A percentile compares a stretch with the other conserved stretches of the same genome.
phyloP scores from a whole-genome alignment of 257 asterid species.

The Plectranthus barbatus region DNA sequence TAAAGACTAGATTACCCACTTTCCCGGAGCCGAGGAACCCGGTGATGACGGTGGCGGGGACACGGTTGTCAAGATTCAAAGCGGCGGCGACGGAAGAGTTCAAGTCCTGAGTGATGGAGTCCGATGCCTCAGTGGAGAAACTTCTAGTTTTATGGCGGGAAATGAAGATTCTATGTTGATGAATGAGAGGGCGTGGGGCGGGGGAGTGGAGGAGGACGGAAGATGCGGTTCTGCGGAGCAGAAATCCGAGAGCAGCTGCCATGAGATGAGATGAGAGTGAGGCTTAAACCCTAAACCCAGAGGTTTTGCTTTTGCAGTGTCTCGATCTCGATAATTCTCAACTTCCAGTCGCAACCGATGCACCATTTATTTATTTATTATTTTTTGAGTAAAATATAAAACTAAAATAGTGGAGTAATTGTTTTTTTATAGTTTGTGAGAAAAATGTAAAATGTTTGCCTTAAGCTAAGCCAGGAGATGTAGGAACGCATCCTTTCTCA shows the following conservation, averaged over 20 bases:
- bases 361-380: too few relatives aligned
- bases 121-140: conserved; percentile 49
- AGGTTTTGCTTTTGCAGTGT: not conserved
- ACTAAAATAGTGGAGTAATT: too few relatives aligned
- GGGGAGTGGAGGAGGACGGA: conserved; percentile 14
- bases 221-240: conserved; percentile 49
- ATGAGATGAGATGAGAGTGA: conserved; percentile 14
- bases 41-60: conserved; percentile 86
- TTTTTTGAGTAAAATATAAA: too few relatives aligned
- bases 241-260: conserved; percentile 42
- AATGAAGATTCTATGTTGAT: conserved; percentile 23
- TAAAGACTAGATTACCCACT: conserved; percentile 25
- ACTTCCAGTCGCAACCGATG: too few relatives aligned
- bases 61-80: conserved; percentile 56
- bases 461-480: too few relatives aligned
- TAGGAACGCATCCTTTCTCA: too few relatives aligned
- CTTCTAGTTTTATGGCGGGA: conserved; percentile 25
- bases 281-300: conserved; percentile 47
- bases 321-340: too few relatives aligned
- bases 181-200: conserved; percentile 13
- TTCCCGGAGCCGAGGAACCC: conserved; percentile 97
- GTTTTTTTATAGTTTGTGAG: too few relatives aligned
- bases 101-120: conserved; percentile 33
- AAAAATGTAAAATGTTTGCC: too few relatives aligned
- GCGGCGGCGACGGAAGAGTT: conserved; percentile 62